phyloP scores from a whole-genome alignment of 345 rosid genomes.

The Eucalyptus sp. region DNA sequence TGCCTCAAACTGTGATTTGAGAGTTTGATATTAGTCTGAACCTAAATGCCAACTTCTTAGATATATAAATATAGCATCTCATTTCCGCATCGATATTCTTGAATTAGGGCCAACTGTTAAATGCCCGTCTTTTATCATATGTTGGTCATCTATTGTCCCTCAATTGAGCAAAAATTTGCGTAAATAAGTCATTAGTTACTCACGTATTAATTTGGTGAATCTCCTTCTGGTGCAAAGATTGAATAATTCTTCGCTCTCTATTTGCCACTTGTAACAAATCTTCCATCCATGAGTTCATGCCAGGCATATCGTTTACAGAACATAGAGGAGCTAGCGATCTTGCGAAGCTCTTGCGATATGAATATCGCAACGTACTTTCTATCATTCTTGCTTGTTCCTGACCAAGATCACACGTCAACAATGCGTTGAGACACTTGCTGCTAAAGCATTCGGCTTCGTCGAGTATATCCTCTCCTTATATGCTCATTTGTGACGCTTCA shows the following conservation, averaged over 20 bases:
- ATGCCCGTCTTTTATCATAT: neutral
- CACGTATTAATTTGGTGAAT: neutral
- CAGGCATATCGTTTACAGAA: neutral
- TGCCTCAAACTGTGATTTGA: too few species aligned
- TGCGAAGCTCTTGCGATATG: neutral
- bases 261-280: neutral
- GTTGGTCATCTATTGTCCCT: neutral
- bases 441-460: conserved; percentile 13
- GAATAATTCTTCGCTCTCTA: neutral
- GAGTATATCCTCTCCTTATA: conserved; percentile 30
- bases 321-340: neutral
- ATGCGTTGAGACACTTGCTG: neutral
- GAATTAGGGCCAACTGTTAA: neutral
- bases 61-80: neutral
- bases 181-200: neutral
- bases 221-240: neutral
- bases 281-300: neutral
- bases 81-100: neutral
- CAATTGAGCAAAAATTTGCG: neutral
- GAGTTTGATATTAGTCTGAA: too few species aligned
- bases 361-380: neutral
- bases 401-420: neutral
- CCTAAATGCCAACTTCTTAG: neutral
- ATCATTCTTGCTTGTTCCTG: neutral
- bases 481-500: conserved; percentile 40